phyloP scores from a whole-genome alignment of 208 protist species.

The Tetramitus jugosus region DNA sequence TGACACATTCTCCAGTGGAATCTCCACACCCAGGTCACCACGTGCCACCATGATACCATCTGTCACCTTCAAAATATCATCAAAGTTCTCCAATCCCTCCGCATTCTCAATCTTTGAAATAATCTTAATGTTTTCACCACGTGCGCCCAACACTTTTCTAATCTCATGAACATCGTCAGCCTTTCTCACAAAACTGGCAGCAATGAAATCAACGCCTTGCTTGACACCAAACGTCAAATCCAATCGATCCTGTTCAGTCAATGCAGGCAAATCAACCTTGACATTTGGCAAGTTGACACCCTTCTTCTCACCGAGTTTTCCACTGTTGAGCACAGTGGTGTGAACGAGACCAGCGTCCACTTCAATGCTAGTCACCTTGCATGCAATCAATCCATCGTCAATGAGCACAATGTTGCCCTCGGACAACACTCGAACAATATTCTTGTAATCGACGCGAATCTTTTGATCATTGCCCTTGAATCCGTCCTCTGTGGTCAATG shows the following conservation, averaged over 20 bases:
- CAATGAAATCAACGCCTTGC: slow-evolving; percentile 94
- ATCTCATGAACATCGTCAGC: slow-evolving; percentile 84
- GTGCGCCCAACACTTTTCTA: slow-evolving; percentile 45
- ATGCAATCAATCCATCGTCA: slow-evolving; percentile 88
- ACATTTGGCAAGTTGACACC: slow-evolving; percentile 12
- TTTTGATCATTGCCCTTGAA: slow-evolving; percentile 48
- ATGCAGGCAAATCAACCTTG: slow-evolving; percentile 44
- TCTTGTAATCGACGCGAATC: slow-evolving; percentile 82
- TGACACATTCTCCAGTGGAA: not conserved
- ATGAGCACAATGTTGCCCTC: slow-evolving; percentile 79
- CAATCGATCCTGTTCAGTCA: slow-evolving; percentile 77
- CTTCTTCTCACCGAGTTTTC: slow-evolving; percentile 24
- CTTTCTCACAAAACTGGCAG: slow-evolving; percentile 94
- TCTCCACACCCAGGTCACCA: slow-evolving; percentile 50
- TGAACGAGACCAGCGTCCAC: slow-evolving; percentile 48
- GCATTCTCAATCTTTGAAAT: slow-evolving; percentile 99
- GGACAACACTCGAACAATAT: slow-evolving; percentile 62
- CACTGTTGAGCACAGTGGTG: slow-evolving; percentile 16
- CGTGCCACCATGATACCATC: slow-evolving; percentile 99
- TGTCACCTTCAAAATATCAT: slow-evolving; percentile 87
- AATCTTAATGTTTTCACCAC: slow-evolving; percentile 64
- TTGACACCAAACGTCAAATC: slow-evolving; percentile 87
- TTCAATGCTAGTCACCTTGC: slow-evolving; percentile 61
- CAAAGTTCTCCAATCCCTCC: slow-evolving; percentile 92
- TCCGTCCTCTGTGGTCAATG: slow-evolving; percentile 72